Percentiles rank a stretch among this genome's conserved stretches.
Evolutionary conservation across 371 early-diverging fungal genomes (phyloP).

Genomic region (Nematocida ausubeli): DNA sequence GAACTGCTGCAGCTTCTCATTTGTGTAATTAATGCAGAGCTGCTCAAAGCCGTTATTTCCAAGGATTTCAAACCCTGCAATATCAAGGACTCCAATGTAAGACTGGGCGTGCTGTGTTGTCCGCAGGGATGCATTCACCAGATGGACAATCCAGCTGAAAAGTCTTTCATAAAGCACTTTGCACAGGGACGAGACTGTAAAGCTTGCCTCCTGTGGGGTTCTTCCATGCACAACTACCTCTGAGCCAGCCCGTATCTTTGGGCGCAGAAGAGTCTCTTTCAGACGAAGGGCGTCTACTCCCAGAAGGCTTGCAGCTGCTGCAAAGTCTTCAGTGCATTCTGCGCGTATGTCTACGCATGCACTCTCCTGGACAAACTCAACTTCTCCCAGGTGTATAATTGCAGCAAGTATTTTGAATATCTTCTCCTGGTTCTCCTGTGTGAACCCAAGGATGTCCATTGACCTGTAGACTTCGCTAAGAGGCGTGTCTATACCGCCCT

Average conservation of each 20-base stretch:
- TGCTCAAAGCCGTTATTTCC: slow-evolving; percentile 95
- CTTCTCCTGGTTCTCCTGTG: slow-evolving; percentile 73
- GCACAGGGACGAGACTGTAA: slow-evolving; percentile 84
- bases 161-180: slow-evolving; percentile 90
- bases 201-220: slow-evolving; percentile 77
- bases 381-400: slow-evolving; percentile 90
- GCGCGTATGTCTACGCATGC: slow-evolving; percentile 81
- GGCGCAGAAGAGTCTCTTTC: slow-evolving; percentile 77
- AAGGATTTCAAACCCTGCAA: slow-evolving; percentile 99
- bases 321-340: slow-evolving; percentile 70
- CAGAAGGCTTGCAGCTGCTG: slow-evolving; percentile 84
- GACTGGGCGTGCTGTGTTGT: slow-evolving; percentile 69
- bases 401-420: slow-evolving; percentile 80
- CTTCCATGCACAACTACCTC: slow-evolving; percentile 87
- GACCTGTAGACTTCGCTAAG: slow-evolving; percentile 65
- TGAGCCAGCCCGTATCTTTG: slow-evolving; percentile 84
- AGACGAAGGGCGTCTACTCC: slow-evolving; percentile 81
- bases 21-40: slow-evolving; percentile 98
- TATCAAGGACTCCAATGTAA: slow-evolving; percentile 97
- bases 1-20: slow-evolving; percentile 97
- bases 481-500: slow-evolving; percentile 82
- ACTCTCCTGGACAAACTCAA: slow-evolving; percentile 74
- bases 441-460: slow-evolving; percentile 78
- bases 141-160: slow-evolving; percentile 80
- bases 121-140: slow-evolving; percentile 81